Evolutionary conservation across 257 asterid species (phyloP), one percentile per base, ranked within the genome.

Genomic region (Solanum pimpinellifolium): DNA sequence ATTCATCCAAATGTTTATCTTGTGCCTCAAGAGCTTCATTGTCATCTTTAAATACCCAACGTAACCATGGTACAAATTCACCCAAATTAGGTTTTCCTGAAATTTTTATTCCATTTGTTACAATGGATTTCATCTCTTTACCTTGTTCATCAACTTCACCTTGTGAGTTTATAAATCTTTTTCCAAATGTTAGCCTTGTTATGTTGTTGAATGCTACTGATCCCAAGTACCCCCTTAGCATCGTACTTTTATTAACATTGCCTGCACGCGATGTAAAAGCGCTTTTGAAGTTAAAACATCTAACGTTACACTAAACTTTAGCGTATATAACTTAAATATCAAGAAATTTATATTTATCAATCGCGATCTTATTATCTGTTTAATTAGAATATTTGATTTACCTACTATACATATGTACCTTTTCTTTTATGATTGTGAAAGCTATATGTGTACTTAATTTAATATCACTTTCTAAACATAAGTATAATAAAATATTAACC

Each of bases 121-220:
- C 93, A 27, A 95, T 94, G 25, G 87, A 89, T 93, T 92, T 95
- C 87, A 95, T 87, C 87, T 95, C 98, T 74, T 92, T 68, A 60
- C 99, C 99, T 81, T 95, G 95, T 8, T 90, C 94, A 77, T 95
- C 94, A 9, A 94, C 83, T 42, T 85, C 90, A 1, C 98, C 98
- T 3, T 92, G 86, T 0, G 91, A 75, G 88, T 94, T 91, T 91
- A 96, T 90, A 89, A 95, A 95, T 78, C 95, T 89, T 88, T 96
- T 96, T 60, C 99, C 99, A 82, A 96, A 95, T 20, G 94, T 87
- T 85, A 96, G 73, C 77, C 98, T 90, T 70, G 99, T 96, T 85
- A 96, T 96, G 91, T 96, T 97, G 87, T 95, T 91, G 89, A 95
- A 96, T 23, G 99, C 92, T 90, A 96, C 95, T 89, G 92, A 74